Base-by-base conservation (phyloP, 1,139 yeast genomes). In the Debaryomycetaceae sp. region DNA sequence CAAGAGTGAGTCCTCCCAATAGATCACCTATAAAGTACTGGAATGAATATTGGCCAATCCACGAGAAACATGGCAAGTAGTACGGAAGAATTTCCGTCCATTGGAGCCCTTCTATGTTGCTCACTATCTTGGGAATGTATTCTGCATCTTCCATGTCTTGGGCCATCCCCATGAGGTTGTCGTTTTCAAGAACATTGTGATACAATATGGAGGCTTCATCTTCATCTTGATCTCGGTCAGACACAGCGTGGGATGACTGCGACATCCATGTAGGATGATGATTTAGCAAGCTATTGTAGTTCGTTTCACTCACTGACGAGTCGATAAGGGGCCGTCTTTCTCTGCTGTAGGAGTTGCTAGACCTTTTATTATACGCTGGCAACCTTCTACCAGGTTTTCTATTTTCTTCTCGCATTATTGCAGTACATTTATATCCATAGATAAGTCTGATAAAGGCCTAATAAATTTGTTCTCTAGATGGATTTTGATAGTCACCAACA, bases 1-100 rank as follows among this genome's bases (percentile, higher is more conserved):
- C 96, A 34, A 91, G 62, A 0, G 98, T 83, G 13, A 89, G 56
- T 0, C 98, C 98, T 1, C 96, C 96, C 14, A 86, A 63, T 17
- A 87, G 53, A 52, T 92, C 98, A 11, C 95, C 89, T 2, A 82
- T 44, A 32, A 88, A 72, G 49, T 70, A 77, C 5, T 61, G 51
- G 18, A 59, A 42, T 14, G 67, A 60, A 58, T 92, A 92, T 17
- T 75, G 65, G 7, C 83, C 79, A 31, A 87, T 55, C 98, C 98
- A 92, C 1, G 87, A 75, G 41, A 81, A 67, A 39, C 86, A 81
- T 0, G 98, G 98, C 4, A 91, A 60, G 54, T 91, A 91, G 61
- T 91, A 89, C 0, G 89, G 81, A 5, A 61, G 47, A 11, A 59
- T 51, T 15, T 58, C 65, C 14, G 46, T 50, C 68, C 69, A 63